These are phyloP conservation scores for Mycena leptocephala DNA, from an alignment of 768 basidiomycete species.

Conservation along the genomic window DNA sequence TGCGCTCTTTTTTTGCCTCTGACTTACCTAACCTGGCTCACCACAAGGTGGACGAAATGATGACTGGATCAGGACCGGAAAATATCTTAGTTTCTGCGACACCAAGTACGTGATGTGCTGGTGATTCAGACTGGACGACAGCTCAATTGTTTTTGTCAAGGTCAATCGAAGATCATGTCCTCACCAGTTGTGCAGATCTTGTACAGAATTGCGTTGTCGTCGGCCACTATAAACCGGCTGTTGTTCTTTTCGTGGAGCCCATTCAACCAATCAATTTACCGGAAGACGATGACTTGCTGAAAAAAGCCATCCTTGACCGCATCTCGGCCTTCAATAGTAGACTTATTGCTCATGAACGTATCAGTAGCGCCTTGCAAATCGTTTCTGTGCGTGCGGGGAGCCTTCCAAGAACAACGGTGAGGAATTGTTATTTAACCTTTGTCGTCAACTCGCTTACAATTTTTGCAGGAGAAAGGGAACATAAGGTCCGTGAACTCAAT, in stretches of 20 bases:
- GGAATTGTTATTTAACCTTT: too few relatives aligned
- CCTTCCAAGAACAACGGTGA: conserved; percentile 10
- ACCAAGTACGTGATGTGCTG: conserved; percentile 34
- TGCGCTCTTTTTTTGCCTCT: background rate
- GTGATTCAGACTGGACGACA: too few relatives aligned
- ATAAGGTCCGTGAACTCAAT: background rate
- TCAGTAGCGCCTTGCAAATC: conserved; percentile 41
- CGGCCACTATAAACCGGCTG: conserved; percentile 46
- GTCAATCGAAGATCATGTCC: conserved; percentile 50
- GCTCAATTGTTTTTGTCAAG: conserved; percentile 23
- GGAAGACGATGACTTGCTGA: conserved; percentile 33
- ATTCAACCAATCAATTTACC: background rate
- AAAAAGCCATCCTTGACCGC: conserved; percentile 42
- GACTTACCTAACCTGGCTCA: background rate
- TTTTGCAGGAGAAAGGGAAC: conserved; percentile 28
- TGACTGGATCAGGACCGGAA: conserved; percentile 45
- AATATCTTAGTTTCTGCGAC: conserved; percentile 38
- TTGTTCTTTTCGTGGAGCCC: conserved; percentile 48
- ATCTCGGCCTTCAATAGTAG: conserved; percentile 42
- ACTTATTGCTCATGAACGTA: conserved; percentile 46
- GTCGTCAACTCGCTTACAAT: too few relatives aligned
- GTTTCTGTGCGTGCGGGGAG: conserved; percentile 26
- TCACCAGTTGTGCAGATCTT: conserved; percentile 43
- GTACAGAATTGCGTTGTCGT: conserved; percentile 50
- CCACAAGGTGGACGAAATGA: conserved; percentile 35